Conservation (phyloP, 257 asterid species). For the Solanum chiquidenum region DNA sequence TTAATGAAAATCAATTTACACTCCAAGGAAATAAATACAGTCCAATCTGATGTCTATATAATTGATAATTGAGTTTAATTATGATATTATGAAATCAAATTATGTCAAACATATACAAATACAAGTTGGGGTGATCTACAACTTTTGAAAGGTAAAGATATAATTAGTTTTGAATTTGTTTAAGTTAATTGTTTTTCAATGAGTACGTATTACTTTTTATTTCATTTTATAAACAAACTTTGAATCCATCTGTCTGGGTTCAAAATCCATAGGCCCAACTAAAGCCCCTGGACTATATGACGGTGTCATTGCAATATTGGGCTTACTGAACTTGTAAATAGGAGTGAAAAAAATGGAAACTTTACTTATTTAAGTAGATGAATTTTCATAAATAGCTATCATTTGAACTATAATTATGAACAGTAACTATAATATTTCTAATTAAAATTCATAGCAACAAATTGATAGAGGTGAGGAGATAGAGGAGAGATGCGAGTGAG, state of each 20-base stretch:
- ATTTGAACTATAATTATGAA: too few relatives aligned
- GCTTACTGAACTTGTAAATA: not conserved
- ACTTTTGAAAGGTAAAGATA: not conserved
- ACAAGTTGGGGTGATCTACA: not conserved
- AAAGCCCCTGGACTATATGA: not conserved
- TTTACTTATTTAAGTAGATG: not conserved
- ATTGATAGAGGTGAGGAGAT: too few relatives aligned
- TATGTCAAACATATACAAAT: not conserved
- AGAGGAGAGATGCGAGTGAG: not conserved
- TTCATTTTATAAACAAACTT: too few relatives aligned
- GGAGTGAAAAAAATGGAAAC: too few relatives aligned
- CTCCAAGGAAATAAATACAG: not conserved
- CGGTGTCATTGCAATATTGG: not conserved
- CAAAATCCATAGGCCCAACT: not conserved
- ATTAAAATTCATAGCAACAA: too few relatives aligned
- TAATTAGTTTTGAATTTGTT: not conserved
- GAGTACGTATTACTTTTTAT: too few relatives aligned
- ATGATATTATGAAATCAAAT: not conserved
- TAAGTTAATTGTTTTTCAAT: not conserved
- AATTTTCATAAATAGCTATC: too few relatives aligned
- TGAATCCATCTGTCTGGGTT: too few relatives aligned
- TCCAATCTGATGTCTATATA: not conserved
- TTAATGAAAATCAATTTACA: not conserved
- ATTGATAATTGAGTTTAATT: not conserved
- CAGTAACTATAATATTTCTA: too few relatives aligned